Base-by-base conservation (phyloP, 1,139 yeast species). In the Protomyces arabidopsidicola region DNA sequence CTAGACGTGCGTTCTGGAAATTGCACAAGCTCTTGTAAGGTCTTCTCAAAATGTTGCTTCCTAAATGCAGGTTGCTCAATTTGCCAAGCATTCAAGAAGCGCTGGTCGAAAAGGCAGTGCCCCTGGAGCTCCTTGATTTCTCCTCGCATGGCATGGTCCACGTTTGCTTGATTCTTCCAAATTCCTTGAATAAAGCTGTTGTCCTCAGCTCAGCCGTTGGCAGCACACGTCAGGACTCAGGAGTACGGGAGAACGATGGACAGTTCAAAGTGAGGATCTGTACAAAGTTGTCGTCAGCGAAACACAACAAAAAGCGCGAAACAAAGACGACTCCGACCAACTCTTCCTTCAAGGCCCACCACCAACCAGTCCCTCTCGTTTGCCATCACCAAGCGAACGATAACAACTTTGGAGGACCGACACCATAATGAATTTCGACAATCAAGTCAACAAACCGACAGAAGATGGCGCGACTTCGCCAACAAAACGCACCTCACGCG, bases 1-100 rank as follows among this genome's bases (percentile, higher is more conserved):
- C 97, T 88, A 8, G 97, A 91, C 74, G 91, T 91, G 74, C 91
- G 87, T 73, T 91, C 89, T 14, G 98, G 98, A 68, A 18, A 58
- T 20, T 90, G 90, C 67, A 82, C 80, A 64, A 91, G 87, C 67
- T 91, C 79, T 73, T 90, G 88, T 54, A 82, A 16, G 12, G 62
- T 58, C 12, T 39, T 22, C 16, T 24, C n/a, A 36, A 58, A 58
- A 10, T 36, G 51, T 1, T 27, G 4, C 9, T 14, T 20, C 12
- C 45, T 58, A 53, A 50, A 58, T 27, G 18, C 34, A 16, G 42
- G 42, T 4, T 48, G 10, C 10, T 24, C 18, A 3, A 31, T 18
- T n/a, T 16, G 42, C 56, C 56, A 58, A 18, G 27, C 50, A 9
- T 16, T 16, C 45, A n/a, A 16, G 53, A 52, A 58, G 22, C 56